Base-by-base conservation (phyloP, 1,284 basidiomycete species). In the Vanrija pseudolonga region DNA sequence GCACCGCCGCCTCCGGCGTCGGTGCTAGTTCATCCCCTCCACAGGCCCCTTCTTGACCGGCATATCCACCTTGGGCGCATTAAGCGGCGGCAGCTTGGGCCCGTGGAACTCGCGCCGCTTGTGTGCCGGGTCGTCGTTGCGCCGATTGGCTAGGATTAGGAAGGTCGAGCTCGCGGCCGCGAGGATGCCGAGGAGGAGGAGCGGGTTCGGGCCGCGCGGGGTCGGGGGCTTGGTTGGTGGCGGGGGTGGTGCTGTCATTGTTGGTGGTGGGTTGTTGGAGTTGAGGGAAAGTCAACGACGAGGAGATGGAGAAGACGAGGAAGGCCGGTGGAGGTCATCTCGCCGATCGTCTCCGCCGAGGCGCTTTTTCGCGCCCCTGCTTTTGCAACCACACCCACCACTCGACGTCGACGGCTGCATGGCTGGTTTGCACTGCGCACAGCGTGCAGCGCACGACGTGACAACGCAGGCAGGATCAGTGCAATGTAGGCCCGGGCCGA, bases 181-280 rank as follows among this genome's bases (percentile, higher is more conserved):
- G 22, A 67, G 60, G 23, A 75, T 50, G 28, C 69, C 73, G 19
- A 67, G 59, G 32, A 75, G 43, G 14, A 75, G 46, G 48, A 69
- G 56, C 4, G 67, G 66, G 53, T 73, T 71, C 1, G 73, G 73
- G 32, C 67, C 70, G 11, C 32, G 37, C 57, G 59, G 6, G 56
- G 56, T n/a, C 60, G 53, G 15, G 69, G 63, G 20, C 3, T 32
- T 32, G 26, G 54, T 57, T 24, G 47, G 56, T 4, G n/a, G n/a
- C n/a, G n/a, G n/a, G n/a, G n/a, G n/a, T n/a, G 51, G 38, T 11
- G 51, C 45, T 22, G 53, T 18, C 44, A 47, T 59, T 5, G 37
- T n/a, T n/a, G n/a, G n/a, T 54, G 23, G 47, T 23, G n/a, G 23
- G 32, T n/a, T n/a, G n/a, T n/a, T n/a, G 7, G 32, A 32, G 32